phyloP scores from a whole-genome alignment of 106 monocot species.

The Triglochin maritima region DNA sequence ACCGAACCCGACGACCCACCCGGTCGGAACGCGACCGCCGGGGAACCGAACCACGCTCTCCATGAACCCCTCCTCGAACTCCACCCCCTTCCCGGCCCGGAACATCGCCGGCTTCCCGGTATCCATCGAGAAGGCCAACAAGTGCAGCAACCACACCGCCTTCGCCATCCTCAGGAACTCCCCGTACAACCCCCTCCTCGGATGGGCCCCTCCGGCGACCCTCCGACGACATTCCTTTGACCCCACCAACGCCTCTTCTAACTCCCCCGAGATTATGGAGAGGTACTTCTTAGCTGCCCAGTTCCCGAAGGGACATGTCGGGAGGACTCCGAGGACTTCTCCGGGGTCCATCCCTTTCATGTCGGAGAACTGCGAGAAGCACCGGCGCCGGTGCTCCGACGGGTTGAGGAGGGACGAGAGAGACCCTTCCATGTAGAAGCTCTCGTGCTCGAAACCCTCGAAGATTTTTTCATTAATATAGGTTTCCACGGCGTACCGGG shows the following conservation, averaged over 20 bases:
- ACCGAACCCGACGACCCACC: slow-evolving; percentile 51
- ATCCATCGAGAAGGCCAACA: slow-evolving; percentile 80
- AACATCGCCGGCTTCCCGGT: slow-evolving; percentile 58
- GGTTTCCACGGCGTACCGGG: slow-evolving; percentile 59
- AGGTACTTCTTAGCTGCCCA: slow-evolving; percentile 70
- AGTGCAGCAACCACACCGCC: slow-evolving; percentile 86
- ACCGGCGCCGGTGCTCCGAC: slow-evolving; percentile 43
- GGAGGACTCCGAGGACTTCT: slow-evolving; percentile 78
- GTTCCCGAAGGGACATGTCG: slow-evolving; percentile 69
- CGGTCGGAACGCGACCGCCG: slow-evolving; percentile 23
- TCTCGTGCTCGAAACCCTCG: slow-evolving; percentile 92
- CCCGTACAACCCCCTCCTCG: slow-evolving; percentile 68
- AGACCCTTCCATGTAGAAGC: slow-evolving; percentile 89
- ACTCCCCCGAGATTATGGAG: slow-evolving; percentile 37
- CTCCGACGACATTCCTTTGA: slow-evolving; percentile 31
- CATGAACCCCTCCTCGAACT: slow-evolving; percentile 67
- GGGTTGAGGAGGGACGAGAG: slow-evolving; percentile 78
- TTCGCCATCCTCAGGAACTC: slow-evolving; percentile 71
- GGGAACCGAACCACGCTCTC: slow-evolving; percentile 64
- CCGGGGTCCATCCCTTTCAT: slow-evolving; percentile 82
- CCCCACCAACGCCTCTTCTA: slow-evolving; percentile 73
- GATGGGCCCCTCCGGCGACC: slow-evolving; percentile 44
- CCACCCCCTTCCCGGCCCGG: slow-evolving; percentile 56
- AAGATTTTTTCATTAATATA: slow-evolving; percentile 63
- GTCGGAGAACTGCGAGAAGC: slow-evolving; percentile 76